Evolutionary conservation across 441 rosid genomes (phyloP), one percentile per base, ranked within the genome.

Genomic region (Omphalea diandra): DNA sequence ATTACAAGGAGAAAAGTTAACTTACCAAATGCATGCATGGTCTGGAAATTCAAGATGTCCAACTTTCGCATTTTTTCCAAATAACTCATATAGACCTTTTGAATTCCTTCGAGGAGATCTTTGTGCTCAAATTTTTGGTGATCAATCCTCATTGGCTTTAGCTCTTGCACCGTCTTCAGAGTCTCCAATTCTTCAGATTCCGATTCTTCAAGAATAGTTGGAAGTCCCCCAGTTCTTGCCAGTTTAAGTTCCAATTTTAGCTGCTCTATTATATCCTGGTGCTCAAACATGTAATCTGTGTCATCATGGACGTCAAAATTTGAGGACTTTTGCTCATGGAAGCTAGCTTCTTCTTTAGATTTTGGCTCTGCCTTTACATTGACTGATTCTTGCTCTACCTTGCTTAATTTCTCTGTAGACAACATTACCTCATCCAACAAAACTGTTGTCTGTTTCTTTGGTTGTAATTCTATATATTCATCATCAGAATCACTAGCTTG

Each of bases 181-280:
- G 88, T 81, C 43, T 87, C 91, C 6, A 82, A 75, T 69, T 89
- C 96, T 67, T 86, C 88, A 2, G 89, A 79, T 62, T 87, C 97
- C 5, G 88, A 74, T 68, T 91, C 97, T 73, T 88, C 90, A 12
- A 77, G 71, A 74, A 93, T 90, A 2, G 97, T 93, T 12, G 95
- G 85, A 49, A 93, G 87, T 26, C 97, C 98, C 10, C 93, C 97
- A 0, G 85, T 85, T 75, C 91, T 86, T 1, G 87, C 88, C n/a
- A 53, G 73, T 63, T 70, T 84, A 43, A 90, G 67, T 22, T 87
- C 91, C 84, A 77, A 66, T 75, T 82, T 86, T 53, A 90, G 79
- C 80, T 73, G 87, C 69, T 93, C 87, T 5, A 88, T 60, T 63
- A 88, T 74, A 47, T 88, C 94, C 41, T 79, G 82, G 0, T 89